Base-by-base conservation (phyloP, 805 yeast species). In the Lipomyces oligophaga region DNA sequence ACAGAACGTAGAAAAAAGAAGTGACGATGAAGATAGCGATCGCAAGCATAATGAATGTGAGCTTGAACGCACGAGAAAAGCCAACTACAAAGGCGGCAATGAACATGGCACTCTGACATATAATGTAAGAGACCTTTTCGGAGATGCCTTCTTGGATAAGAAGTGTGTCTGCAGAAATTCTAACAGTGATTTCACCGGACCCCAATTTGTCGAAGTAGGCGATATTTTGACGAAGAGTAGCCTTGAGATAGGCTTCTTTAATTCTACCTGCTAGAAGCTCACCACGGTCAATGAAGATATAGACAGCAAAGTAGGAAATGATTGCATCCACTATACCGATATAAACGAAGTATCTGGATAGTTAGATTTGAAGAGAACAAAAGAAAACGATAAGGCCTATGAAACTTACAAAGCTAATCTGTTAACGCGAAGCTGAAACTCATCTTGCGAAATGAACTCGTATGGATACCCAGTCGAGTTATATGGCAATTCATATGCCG, bases 221-320 rank as follows among this genome's bases (percentile, higher is more conserved):
- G 25, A 60, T 49, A 40, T 60, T 61, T 35, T 60, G 63, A 20
- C 61, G 59, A 20, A 60, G 43, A 20, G 55, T 47, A 4, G 65
- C 56, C 18, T 48, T 46, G n/a, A 60, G 54, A 34, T 60, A 60
- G 21, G 45, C 31, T 27, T 52, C 54, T 32, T 62, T 45, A 36
- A 60, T 56, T n/a, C 61, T 57, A 4, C 69, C 66, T 1, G 76
- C 60, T 24, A 70, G 55, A 8, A 66, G 59, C 53, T 71, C 76
- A 21, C 76, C 75, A 10, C 64, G 59, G 31, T 66, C 65, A 2
- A 68, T 68, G 16, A 66, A 66, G 19, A 69, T 52, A 44, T 49
- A 61, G 1, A 72, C 66, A 45, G 65, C 66, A 10, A 66, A 25
- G 33, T 52, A 60, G 4, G 67, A 51, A 11, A 50, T 31, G n/a